phyloP scores from a whole-genome alignment of 441 rosid species.

The Aquilaria agallochum region DNA sequence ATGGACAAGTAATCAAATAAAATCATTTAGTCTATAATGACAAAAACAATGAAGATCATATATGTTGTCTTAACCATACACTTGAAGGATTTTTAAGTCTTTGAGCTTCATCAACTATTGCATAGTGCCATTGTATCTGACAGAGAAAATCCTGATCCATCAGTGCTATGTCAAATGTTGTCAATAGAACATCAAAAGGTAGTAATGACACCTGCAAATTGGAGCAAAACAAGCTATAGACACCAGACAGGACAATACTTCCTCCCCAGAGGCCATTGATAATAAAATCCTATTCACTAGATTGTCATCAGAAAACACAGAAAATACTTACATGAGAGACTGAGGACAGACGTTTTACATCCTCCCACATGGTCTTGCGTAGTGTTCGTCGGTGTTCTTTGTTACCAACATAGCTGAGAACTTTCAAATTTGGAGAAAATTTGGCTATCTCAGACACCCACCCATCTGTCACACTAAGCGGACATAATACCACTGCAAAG shows the following conservation, averaged over 20 bases:
- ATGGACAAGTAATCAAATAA: too few relatives aligned
- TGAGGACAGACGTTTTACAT: constrained; percentile 32
- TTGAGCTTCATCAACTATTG: constrained; percentile 90
- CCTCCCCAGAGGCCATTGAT: too few relatives aligned
- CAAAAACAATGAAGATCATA: not conserved
- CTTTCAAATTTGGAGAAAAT: constrained; percentile 62
- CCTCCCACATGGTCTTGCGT: constrained; percentile 44
- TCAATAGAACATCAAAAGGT: constrained; percentile 77
- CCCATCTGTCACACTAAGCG: constrained; percentile 84
- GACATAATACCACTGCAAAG: constrained; percentile 76
- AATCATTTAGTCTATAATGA: too few relatives aligned
- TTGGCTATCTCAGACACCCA: constrained; percentile 76
- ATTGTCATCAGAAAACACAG: too few relatives aligned
- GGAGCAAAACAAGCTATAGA: not conserved
- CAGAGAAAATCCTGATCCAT: constrained; percentile 81
- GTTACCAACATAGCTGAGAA: constrained; percentile 76
- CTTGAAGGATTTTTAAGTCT: constrained; percentile 90
- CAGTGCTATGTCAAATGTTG: constrained; percentile 75
- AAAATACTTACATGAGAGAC: constrained; percentile 41
- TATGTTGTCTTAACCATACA: constrained; percentile 40
- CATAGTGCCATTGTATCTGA: constrained; percentile 77
- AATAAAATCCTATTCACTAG: too few relatives aligned
- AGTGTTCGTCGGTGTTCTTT: constrained; percentile 52
- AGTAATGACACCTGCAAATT: constrained; percentile 44
- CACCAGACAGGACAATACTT: too few relatives aligned